Percentiles rank a stretch among this genome's conserved stretches.
phyloP scores from a whole-genome alignment of 345 rosid genomes.

The Aurinia saxatilis region DNA sequence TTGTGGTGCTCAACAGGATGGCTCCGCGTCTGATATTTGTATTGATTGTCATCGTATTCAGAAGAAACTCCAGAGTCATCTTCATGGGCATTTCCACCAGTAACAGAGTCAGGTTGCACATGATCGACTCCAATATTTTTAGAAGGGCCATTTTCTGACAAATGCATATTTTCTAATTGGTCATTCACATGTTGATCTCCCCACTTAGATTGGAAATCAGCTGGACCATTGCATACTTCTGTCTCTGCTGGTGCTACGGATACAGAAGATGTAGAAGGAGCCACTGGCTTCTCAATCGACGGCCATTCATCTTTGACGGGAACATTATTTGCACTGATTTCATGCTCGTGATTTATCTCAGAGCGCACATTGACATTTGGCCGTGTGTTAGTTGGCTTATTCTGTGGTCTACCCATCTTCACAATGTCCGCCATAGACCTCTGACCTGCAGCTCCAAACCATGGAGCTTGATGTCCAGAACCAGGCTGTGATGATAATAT shows the following conservation, averaged over 20 bases:
- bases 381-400: constrained; percentile 28
- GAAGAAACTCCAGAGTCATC: constrained; percentile 54
- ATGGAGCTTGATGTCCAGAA: constrained; percentile 65
- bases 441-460: constrained; percentile 78
- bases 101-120: constrained; percentile 42
- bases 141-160: constrained; percentile 43
- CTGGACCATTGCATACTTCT: constrained; percentile 39
- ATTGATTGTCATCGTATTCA: constrained; percentile 44
- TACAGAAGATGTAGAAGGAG: constrained; percentile 36
- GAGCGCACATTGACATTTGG: constrained; percentile 18
- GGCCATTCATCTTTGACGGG: constrained; percentile 61
- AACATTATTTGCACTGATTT: constrained; percentile 33
- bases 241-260: constrained; percentile 45
- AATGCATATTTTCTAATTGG: constrained; percentile 46
- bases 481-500: constrained; percentile 44
- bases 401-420: constrained; percentile 90
- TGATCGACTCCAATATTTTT: constrained; percentile 36
- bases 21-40: constrained; percentile 50
- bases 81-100: constrained; percentile 54
- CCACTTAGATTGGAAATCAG: constrained; percentile 49
- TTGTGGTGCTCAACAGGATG: constrained; percentile 52
- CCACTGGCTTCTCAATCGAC: constrained; percentile 50
- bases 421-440: constrained; percentile 96
- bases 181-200: constrained; percentile 42
- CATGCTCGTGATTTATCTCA: constrained; percentile 37